These are phyloP conservation scores for Pisolithus marmoratus DNA, from an alignment of 768 basidiomycete species.

Conservation along the genomic window DNA sequence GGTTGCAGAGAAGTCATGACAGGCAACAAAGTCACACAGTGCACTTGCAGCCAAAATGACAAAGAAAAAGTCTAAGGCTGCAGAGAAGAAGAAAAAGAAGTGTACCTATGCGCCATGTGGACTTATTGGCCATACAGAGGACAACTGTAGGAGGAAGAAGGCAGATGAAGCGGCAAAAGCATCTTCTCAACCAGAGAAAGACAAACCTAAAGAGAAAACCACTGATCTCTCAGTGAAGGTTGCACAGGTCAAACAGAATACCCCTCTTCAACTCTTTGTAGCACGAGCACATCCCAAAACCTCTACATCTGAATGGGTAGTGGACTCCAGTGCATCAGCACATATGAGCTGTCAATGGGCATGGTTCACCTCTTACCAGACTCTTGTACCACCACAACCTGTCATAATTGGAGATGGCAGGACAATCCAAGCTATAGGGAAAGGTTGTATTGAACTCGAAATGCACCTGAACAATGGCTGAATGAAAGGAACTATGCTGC, in stretches of 20 bases:
- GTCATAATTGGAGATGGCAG: background rate
- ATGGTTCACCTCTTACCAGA: conserved; percentile 1
- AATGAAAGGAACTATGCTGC: background rate
- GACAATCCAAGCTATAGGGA: background rate
- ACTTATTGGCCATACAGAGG: background rate
- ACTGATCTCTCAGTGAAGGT: too few species aligned
- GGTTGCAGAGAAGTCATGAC: background rate
- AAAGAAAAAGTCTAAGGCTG: background rate
- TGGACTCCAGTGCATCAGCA: conserved; percentile 1
- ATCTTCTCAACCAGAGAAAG: background rate
- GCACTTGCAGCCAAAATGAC: background rate
- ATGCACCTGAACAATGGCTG: background rate
- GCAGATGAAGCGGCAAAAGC: background rate
- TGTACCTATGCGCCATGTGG: background rate
- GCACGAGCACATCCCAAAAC: background rate
- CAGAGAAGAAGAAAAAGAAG: background rate
- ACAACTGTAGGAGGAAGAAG: background rate
- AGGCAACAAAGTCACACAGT: background rate
- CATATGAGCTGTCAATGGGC: background rate
- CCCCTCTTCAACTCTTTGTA: conserved; percentile 1
- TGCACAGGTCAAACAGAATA: background rate
- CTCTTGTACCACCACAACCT: background rate
- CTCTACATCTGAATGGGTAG: background rate
- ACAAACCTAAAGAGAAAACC: background rate
- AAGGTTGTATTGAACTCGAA: background rate